Evolutionary conservation across 768 basidiomycete genomes (phyloP), one percentile per base, ranked within the genome.

Genomic region (Kondoa subrosea): DNA sequence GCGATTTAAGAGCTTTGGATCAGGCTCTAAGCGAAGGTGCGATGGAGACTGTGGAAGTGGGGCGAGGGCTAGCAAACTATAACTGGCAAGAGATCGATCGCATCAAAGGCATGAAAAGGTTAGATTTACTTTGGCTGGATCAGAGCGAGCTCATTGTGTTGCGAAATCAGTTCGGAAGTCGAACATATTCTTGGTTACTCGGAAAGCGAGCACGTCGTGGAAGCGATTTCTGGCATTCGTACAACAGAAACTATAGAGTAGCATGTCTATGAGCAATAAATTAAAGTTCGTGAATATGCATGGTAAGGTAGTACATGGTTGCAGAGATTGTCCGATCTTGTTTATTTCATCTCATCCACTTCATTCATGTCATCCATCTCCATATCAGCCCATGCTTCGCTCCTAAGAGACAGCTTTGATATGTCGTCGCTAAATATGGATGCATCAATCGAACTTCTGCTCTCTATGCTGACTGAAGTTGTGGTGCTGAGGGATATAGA

Each of bases 131-230:
- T 56, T 17, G 34, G 21, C 29, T 15, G n/a, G 12, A 56, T 30
- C n/a, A 4, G 30, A 4, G 4, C n/a, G 25, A 16, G n/a, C 62
- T 25, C 17, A 1, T 34, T 4, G 40, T 32, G 4, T 12, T 16
- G 65, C n/a, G n/a, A n/a, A n/a, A n/a, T 3, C 75, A 97, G 93
- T 72, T 85, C 89, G 1, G 82, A 87, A 64, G 84, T 99, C 50
- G 80, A 86, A 8, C 83, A 85, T 68, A 73, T 91, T 3, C 77
- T 99, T 61, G 93, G 91, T 1, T 97, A 99, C 77, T 88, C 88
- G 16, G 95, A 99, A 75, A 88, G 89, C 30, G 95, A 97, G 76
- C 88, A 97, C 78, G 91, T 97, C 61, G 92, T 93, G 3, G 95
- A 97, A 59, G 67, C 59, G 60, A 66, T 71, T 34, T 68, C 66